These are phyloP conservation scores for Sechiopsis laciniata DNA, from an alignment of 306 rosid species.

Conservation along the genomic window DNA sequence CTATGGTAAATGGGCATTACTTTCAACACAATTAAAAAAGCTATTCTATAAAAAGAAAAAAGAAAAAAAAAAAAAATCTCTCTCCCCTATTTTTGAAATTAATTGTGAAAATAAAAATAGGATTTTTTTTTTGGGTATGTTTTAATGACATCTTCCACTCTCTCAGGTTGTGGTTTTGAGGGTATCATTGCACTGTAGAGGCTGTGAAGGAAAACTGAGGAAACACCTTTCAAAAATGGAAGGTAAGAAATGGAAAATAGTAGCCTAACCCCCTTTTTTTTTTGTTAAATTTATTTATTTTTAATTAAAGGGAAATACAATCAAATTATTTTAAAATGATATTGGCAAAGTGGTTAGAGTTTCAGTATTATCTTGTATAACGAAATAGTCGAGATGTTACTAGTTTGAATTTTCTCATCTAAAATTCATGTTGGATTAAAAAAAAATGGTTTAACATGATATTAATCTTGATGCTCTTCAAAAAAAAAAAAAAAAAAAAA, in stretches of 20 bases:
- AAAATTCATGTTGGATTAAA: too few relatives aligned
- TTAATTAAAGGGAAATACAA: neutral
- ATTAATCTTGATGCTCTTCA: too few relatives aligned
- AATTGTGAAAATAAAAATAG: neutral
- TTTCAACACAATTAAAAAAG: too few relatives aligned
- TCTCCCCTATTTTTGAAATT: neutral
- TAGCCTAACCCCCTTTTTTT: neutral
- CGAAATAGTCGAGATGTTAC: too few relatives aligned
- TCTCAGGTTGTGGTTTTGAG: conserved; percentile 71
- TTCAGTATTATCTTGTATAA: too few relatives aligned
- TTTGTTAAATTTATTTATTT: neutral
- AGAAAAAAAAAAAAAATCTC: too few relatives aligned
- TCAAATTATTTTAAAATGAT: too few relatives aligned
- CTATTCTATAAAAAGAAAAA: neutral
- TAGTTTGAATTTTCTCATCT: too few relatives aligned
- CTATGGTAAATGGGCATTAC: too few relatives aligned
- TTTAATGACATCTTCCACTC: conserved; percentile 2
- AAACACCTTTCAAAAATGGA: conserved; percentile 91
- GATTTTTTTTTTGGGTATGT: neutral
- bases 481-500: too few relatives aligned
- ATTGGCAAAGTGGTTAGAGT: too few relatives aligned
- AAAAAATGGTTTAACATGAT: too few relatives aligned
- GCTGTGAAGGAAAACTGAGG: conserved; percentile 87
- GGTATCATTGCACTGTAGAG: conserved; percentile 94
- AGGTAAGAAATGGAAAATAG: conserved; percentile 34